phyloP scores from a whole-genome alignment of 2,329 filamentous ascomycete species.

The Ophiostoma quercus region DNA sequence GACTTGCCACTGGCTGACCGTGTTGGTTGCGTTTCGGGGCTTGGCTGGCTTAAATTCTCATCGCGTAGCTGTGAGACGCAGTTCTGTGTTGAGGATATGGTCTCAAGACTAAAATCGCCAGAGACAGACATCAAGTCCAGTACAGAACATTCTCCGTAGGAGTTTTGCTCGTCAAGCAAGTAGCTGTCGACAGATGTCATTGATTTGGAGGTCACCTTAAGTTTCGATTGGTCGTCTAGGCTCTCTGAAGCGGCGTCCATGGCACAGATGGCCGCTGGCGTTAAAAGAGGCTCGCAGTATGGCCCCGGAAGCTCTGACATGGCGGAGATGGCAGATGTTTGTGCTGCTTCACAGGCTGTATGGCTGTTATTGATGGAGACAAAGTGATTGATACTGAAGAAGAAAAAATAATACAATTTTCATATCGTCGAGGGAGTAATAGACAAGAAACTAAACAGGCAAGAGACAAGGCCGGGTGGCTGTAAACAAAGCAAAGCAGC shows the following conservation, averaged over 20 bases:
- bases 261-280: neutral
- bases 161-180: neutral
- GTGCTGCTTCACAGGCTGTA: neutral
- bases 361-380: neutral
- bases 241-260: neutral
- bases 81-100: neutral
- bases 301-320: neutral
- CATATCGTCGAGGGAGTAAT: neutral
- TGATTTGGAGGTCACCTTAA: neutral
- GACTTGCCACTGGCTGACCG: neutral
- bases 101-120: neutral
- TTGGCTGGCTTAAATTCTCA: neutral
- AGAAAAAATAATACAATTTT: neutral
- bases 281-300: neutral
- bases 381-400: neutral
- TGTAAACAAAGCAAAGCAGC: neutral
- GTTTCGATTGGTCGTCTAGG: neutral
- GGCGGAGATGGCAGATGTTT: neutral
- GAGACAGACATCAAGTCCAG: neutral
- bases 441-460: neutral
- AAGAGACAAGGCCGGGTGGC: neutral
- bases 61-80: neutral
- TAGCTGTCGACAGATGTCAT: neutral
- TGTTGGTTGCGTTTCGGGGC: no score
- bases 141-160: neutral